phyloP scores from a whole-genome alignment of 23 red algal species.

The Gracilaria gracilis region DNA sequence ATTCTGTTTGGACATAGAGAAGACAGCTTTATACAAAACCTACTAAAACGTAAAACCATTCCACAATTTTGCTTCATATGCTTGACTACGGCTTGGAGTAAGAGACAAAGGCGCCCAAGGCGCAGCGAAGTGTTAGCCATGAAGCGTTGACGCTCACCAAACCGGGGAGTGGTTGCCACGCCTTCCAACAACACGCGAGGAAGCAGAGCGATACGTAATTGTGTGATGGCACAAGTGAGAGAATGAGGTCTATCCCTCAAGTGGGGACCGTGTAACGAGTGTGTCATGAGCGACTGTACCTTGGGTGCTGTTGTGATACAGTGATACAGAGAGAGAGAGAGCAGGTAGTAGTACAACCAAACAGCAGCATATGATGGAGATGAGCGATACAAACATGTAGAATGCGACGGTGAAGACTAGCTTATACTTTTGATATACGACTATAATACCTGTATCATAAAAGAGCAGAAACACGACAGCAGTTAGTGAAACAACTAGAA shows the following conservation, averaged over 20 bases:
- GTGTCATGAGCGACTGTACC: not conserved
- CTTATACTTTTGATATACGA: not conserved
- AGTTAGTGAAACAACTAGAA: not conserved
- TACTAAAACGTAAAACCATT: not conserved
- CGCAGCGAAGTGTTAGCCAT: not conserved
- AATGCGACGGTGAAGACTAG: no score
- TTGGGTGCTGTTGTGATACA: no score
- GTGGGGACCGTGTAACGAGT: not conserved
- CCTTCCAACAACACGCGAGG: not conserved
- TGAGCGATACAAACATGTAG: no score
- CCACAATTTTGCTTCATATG: not conserved
- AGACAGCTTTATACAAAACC: not conserved
- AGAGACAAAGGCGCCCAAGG: no score
- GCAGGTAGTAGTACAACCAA: no score
- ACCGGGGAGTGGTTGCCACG: not conserved
- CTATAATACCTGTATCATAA: not conserved
- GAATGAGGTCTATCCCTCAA: not conserved
- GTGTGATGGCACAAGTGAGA: not conserved
- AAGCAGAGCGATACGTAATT: not conserved
- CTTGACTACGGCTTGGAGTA: no score
- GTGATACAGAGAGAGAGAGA: no score
- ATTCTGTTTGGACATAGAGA: not conserved
- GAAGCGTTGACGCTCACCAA: not conserved
- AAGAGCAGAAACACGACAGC: not conserved
- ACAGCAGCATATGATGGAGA: no score